Base-by-base conservation (phyloP, 2,329 filamentous ascomycete genomes). In the Graphilbum ipis-grandicollis region DNA sequence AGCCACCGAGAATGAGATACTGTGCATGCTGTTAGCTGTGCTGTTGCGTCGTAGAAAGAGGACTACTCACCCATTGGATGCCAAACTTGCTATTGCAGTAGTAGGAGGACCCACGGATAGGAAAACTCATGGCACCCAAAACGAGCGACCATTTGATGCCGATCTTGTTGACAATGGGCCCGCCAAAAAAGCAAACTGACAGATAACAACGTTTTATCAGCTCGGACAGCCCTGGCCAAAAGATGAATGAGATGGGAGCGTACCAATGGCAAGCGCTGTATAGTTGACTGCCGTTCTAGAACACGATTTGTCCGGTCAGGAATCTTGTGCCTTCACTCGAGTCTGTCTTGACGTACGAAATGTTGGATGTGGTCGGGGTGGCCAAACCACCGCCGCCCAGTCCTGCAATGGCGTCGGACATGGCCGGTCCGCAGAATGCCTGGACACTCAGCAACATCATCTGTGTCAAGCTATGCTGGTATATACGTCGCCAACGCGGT, bases 21-120 rank as follows among this genome's bases (percentile, higher is more conserved):
- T 38, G 25, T 9, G 6, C 21, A 10, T 33, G 9, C 18, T 3
- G 10, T 3, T 21, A 3, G 5, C 18, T 33, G 9, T 18, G 6
- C 12, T 3, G 4, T 33, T 5, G 12, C 13, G 5, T 3, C 12
- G 2, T 5, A 21, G 6, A 10, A 26, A 7, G 7, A 25, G 21
- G 21, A 5, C 10, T 23, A 10, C 29, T 2, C 23, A 37, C 35
- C 35, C 35, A 37, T 29, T 37, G 35, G 19, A 15, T 37, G 4
- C 35, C 35, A 21, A 33, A 37, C n/a, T 37, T 37, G 35, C 35
- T 37, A 18, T 37, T 37, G 31, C 31, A 37, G 19, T 36, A 35
- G 34, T 35, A 35, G 4, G 34, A 35, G 3, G 34, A 35, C 12
- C 34, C 34, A 7, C 25, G 34, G 14, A 35, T 35, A 12, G 34